Base-by-base conservation (phyloP, 176 grass and related monocot genomes). In the Phoenix roebelenii region DNA sequence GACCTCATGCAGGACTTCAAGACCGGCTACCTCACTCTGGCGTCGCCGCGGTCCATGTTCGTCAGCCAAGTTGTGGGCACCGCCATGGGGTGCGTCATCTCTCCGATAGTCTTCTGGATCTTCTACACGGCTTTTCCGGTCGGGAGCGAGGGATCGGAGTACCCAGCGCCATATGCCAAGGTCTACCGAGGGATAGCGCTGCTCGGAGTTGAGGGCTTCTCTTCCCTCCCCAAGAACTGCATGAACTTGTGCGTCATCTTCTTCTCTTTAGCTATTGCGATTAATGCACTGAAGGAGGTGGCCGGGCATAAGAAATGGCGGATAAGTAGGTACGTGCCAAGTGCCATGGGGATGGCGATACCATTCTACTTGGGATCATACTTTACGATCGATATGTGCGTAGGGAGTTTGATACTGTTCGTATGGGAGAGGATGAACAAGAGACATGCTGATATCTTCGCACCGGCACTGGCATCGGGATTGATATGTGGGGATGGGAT, bases 1-100 rank as follows among this genome's bases (percentile, higher is more conserved):
- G 85, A 88, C 60, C 85, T 88, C 20, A 61, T 88, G 76, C 79
- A 88, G 76, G 85, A 83, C 76, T 83, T 88, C 59, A 88, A 88
- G 76, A 88, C 85, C 0, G 85, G 85, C 1, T 83, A 83, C 76
- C 80, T 88, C 0, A 88, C 79, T 3, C 72, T 88, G 0, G 72
- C 85, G 0, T 88, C 80, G 0, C 85, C 85, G 3, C 62, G 80
- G 0, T 72, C 85, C 54, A 88, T 88, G 85, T 79, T 88, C 51
- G 71, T 88, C 0, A 79, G 76, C 79, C 75, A 71, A 19, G 68
- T 82, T 0, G 63, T 83, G 54, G 85, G 85, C 10, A 88, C 76
- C 0, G 85, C 79, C 0, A 60, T 88, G 0, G 85, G 85, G 0
- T 88, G 85, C 68, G 51, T 88, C 51, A 83, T 88, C 23, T 68